Evolutionary conservation across 73 alveolate genomes (phyloP).

Genomic region (Symbiodinium pilosum): DNA sequence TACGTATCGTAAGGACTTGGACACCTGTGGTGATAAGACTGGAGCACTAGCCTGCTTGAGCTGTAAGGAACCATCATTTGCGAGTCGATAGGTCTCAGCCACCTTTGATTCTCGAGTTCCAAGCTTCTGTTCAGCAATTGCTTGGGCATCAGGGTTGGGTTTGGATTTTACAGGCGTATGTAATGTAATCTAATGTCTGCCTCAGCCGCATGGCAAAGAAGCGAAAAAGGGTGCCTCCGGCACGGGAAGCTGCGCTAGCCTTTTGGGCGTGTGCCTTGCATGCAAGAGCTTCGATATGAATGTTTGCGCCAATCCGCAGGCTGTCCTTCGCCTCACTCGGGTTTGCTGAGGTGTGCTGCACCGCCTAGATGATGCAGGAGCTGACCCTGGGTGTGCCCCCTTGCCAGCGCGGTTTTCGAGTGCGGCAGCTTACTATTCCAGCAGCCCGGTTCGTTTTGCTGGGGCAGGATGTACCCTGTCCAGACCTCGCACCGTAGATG

Average conservation of each 20-base stretch:
- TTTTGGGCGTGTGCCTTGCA: slow-evolving; percentile 66
- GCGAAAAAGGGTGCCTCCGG: slow-evolving; percentile 43
- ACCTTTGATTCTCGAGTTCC: not conserved
- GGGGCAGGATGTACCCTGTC: not conserved
- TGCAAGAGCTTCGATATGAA: not conserved
- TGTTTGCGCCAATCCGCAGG: not conserved
- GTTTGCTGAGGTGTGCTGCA: not conserved
- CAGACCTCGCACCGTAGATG: not conserved
- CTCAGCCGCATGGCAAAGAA: slow-evolving; percentile 15
- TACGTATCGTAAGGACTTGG: not conserved
- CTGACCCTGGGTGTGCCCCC: not conserved
- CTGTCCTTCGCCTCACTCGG: not conserved
- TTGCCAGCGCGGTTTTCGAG: slow-evolving; percentile 45
- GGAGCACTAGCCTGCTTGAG: not conserved
- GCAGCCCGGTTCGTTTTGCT: not conserved
- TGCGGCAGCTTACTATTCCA: slow-evolving; percentile 1
- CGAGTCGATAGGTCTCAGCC: not conserved
- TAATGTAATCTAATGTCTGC: not conserved
- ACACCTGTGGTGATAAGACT: not conserved
- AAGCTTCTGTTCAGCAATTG: too few relatives aligned
- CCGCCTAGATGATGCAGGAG: not conserved
- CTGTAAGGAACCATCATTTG: not conserved
- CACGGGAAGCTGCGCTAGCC: slow-evolving; percentile 67
- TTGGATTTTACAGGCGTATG: not conserved
- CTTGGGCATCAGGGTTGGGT: not conserved